Evolutionary conservation across 345 rosid species (phyloP).

Genomic region (Rhodomyrtus tomentosa): DNA sequence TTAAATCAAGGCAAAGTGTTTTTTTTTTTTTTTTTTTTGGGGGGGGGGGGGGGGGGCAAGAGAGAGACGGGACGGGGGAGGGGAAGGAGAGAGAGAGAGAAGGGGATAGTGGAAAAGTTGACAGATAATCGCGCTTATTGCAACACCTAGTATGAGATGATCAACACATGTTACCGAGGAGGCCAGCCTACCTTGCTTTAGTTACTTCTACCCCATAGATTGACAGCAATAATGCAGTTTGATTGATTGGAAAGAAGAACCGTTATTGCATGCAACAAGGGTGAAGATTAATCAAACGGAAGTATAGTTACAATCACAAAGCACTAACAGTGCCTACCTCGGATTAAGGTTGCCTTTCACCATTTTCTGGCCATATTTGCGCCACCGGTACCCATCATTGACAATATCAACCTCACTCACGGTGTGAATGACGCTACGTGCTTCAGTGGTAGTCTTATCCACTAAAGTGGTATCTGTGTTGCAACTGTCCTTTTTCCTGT

Average conservation of each 20-base stretch:
- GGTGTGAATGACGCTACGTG: slow-evolving; percentile 50
- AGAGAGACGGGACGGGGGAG: no score
- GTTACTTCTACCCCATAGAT: background rate
- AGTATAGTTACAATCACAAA: background rate
- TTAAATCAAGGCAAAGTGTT: background rate
- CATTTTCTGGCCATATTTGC: slow-evolving; percentile 94
- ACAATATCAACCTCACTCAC: slow-evolving; percentile 28
- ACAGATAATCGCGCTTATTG: background rate
- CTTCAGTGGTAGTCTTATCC: slow-evolving; percentile 43
- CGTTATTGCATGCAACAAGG: background rate
- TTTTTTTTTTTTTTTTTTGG: no score
- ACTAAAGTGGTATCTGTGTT: slow-evolving; percentile 19
- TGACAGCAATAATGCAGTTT: background rate
- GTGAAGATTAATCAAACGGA: background rate
- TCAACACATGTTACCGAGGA: background rate
- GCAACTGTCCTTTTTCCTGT: slow-evolving; percentile 60
- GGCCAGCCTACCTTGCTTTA: background rate
- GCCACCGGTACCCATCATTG: slow-evolving; percentile 97
- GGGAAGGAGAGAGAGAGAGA: no score
- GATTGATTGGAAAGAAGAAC: background rate
- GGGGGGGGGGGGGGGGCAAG: no score
- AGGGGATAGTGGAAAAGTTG: background rate
- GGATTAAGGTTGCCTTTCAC: slow-evolving; percentile 97
- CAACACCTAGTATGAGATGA: background rate
- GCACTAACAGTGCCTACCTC: slow-evolving; percentile 30